phyloP scores from a whole-genome alignment of 352 stramenopile genomes.

The Phytophthora capsici region DNA sequence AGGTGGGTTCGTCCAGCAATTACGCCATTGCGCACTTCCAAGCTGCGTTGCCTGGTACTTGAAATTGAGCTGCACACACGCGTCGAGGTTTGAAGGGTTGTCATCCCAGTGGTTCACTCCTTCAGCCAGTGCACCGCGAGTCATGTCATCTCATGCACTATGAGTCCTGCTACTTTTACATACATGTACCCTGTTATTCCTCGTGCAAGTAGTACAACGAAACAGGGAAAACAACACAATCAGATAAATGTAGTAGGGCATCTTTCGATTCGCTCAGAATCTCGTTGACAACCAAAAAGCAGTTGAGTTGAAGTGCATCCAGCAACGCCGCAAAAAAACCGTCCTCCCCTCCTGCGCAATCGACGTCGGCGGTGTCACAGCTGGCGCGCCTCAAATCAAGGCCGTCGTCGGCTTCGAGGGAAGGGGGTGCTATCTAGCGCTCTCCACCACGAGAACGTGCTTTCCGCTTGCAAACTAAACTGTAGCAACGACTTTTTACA shows the following conservation, averaged over 20 bases:
- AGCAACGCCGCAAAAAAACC: constrained; percentile 20
- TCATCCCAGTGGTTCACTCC: neutral
- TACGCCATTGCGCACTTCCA: too few species aligned
- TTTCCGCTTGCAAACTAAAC: neutral
- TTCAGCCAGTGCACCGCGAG: neutral
- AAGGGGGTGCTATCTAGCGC: constrained; percentile 7
- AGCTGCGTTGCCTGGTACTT: too few species aligned
- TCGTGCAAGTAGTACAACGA: neutral
- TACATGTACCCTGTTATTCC: neutral
- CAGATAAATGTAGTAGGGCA: neutral
- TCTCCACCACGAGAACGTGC: constrained; percentile 26
- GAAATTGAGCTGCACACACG: neutral
- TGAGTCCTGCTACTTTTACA: too few species aligned
- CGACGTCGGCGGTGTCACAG: constrained; percentile 32
- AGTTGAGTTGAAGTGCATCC: constrained; percentile 29
- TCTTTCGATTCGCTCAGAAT: constrained; percentile 27
- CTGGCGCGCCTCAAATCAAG: constrained; percentile 4
- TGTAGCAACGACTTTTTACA: neutral
- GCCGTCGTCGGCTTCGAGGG: constrained; percentile 4
- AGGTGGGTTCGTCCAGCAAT: too few species aligned
- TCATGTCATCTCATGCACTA: neutral
- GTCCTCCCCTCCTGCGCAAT: constrained; percentile 18
- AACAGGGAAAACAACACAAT: too few species aligned
- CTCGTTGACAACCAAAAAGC: constrained; percentile 12
- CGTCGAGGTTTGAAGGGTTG: neutral